A percentile compares a stretch with the other conserved stretches of the same genome.
These are phyloP conservation scores for Escovopsis sp. DNA, from an alignment of 2,329 filamentous ascomycete genomes.

Conservation along the genomic window DNA sequence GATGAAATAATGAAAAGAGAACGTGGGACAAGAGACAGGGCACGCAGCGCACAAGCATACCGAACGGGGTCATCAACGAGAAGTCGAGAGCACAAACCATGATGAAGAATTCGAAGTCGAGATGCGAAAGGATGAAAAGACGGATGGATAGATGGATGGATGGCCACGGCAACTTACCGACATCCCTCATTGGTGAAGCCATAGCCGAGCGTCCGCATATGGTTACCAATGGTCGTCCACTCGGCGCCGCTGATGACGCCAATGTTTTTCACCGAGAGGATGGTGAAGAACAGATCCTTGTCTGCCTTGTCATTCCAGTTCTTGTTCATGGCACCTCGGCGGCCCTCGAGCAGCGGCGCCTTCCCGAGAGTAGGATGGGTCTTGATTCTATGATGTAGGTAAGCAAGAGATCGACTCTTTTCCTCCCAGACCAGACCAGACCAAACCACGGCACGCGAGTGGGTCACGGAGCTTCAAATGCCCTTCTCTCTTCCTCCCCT, in stretches of 20 bases:
- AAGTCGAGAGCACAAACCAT: neutral
- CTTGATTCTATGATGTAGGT: too few species aligned
- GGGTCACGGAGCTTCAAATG: too few species aligned
- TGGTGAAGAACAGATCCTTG: slow-evolving; percentile 49
- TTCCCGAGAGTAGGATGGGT: too few species aligned
- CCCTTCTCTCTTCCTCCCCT: too few species aligned
- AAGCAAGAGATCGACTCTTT: too few species aligned
- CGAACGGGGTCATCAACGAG: neutral
- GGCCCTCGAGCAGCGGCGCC: too few species aligned
- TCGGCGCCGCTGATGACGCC: slow-evolving; percentile 46
- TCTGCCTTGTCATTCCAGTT: slow-evolving; percentile 48
- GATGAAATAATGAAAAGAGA: too few species aligned
- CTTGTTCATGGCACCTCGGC: slow-evolving; percentile 30
- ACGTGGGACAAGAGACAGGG: too few species aligned
- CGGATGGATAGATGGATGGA: neutral
- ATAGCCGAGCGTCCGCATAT: slow-evolving; percentile 44
- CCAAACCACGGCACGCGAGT: too few species aligned
- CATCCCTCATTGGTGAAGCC: slow-evolving; percentile 51
- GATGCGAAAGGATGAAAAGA: neutral
- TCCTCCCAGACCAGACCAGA: too few species aligned
- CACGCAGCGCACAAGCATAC: neutral
- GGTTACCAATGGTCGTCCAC: slow-evolving; percentile 47
- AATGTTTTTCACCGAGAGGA: slow-evolving; percentile 47
- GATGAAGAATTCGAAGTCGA: neutral
- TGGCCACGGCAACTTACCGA: slow-evolving; percentile 31